Conservation (phyloP, 2,329 filamentous ascomycete genomes). For the Diplodia intermedia region DNA sequence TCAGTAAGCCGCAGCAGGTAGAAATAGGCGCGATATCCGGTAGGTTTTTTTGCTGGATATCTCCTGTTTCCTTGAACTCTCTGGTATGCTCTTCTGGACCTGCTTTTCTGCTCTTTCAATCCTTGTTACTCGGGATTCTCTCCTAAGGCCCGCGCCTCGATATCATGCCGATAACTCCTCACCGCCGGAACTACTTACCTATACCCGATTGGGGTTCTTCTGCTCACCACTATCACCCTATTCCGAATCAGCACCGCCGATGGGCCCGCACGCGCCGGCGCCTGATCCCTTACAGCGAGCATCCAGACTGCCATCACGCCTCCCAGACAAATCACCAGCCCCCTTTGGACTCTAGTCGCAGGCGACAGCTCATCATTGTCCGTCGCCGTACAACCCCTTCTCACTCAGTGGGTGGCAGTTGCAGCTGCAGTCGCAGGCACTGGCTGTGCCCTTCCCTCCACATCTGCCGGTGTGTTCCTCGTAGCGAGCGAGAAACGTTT, state of each 20-base stretch:
- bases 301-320: background rate
- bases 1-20: background rate
- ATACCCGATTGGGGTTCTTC: constrained; percentile 3
- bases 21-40: constrained; percentile 7
- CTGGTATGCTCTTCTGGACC: background rate
- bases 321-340: background rate
- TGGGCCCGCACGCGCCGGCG: background rate
- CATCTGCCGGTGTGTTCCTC: background rate
- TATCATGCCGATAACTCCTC: background rate
- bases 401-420: background rate
- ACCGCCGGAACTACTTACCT: constrained; percentile 4
- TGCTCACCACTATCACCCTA: background rate
- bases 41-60: constrained; percentile 10
- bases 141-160: background rate
- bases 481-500: background rate
- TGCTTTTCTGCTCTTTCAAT: background rate
- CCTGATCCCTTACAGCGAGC: background rate
- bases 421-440: background rate
- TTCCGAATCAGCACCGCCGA: background rate
- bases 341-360: background rate
- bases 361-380: background rate
- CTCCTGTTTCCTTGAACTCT: background rate
- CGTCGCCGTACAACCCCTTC: background rate
- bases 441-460: constrained; percentile 2
- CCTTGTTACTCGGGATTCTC: background rate